Evolutionary conservation across 176 grass and related monocot genomes (phyloP), one percentile per base, ranked within the genome.

Genomic region (Otatea glauca): DNA sequence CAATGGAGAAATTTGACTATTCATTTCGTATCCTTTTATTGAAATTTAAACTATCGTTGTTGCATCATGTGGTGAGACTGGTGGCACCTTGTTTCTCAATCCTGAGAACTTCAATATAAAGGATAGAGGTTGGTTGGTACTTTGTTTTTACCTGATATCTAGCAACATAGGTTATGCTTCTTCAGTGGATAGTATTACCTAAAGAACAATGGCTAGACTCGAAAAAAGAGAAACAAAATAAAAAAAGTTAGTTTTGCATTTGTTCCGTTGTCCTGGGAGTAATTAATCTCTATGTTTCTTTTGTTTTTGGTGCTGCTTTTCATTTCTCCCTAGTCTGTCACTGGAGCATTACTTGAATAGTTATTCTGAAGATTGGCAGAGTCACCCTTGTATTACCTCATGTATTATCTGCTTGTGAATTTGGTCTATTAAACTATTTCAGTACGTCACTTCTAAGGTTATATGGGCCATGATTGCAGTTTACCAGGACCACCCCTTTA

Each of bases 211-310:
- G 7, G n/a, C 27, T 68, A 68, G 59, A 55, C 48, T 68, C 11
- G 4, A 35, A 81, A 81, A 81, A 55, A 55, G 1, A 13, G 21
- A 55, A 27, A 32, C 2, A 39, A 66, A 68, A 47, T 21, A 72
- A 70, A 55, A 70, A 14, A 51, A 49, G 51, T 82, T 45, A 29
- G 65, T 51, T 76, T 76, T 77, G 71, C 63, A 75, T 82, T 69
- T 70, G 65, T 77, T 38, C 64, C 5, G 41, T 83, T 70, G 42
- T 59, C 41, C 50, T 53, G 0, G 17, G 2, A 60, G 25, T 69
- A 35, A 87, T 24, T 85, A 49, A 49, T 62, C 41, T 61, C 21
- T 68, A 11, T n/a, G 16, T 59, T 82, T 61, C 12, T 68, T 82
- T 68, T 82, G 18, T 69, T 78, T 38, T 38, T 81, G 39, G 17